Evolutionary conservation across 2,329 filamentous ascomycete genomes (phyloP).

Genomic region (Gaeumannomyces sp.): DNA sequence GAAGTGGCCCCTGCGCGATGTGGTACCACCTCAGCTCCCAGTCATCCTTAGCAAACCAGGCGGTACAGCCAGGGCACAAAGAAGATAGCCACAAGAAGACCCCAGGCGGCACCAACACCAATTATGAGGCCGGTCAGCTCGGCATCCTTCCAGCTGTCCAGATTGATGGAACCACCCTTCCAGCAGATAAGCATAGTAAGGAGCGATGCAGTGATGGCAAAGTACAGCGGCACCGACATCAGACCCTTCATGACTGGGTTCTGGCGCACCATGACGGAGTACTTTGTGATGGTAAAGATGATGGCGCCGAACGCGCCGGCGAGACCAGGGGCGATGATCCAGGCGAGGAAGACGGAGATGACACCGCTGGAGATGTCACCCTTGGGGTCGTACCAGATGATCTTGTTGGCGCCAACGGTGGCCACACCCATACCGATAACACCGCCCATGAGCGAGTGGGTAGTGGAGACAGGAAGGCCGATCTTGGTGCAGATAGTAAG

Average conservation of each 20-base stretch:
- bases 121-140: constrained; percentile 49
- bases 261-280: constrained; percentile 45
- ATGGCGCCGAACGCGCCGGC: constrained; percentile 45
- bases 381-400: constrained; percentile 46
- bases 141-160: constrained; percentile 38
- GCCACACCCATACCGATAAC: constrained; percentile 55
- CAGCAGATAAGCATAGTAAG: constrained; percentile 56
- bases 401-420: constrained; percentile 40
- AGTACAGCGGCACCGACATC: constrained; percentile 48
- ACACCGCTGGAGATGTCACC: constrained; percentile 41
- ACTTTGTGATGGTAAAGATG: constrained; percentile 52
- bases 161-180: constrained; percentile 40
- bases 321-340: constrained; percentile 54
- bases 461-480: constrained; percentile 55
- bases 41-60: constrained; percentile 53
- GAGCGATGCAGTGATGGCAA: constrained; percentile 47
- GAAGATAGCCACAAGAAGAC: constrained; percentile 43
- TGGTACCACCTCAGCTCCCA: constrained; percentile 52
- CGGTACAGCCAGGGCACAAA: constrained; percentile 55
- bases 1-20: constrained; percentile 45
- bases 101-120: constrained; percentile 43
- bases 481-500: constrained; percentile 49
- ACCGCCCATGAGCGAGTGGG: constrained; percentile 54
- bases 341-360: constrained; percentile 54
- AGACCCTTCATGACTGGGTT: constrained; percentile 49